phyloP scores from a whole-genome alignment of 164 flowering plant genomes.

The Echeveria elegans region DNA sequence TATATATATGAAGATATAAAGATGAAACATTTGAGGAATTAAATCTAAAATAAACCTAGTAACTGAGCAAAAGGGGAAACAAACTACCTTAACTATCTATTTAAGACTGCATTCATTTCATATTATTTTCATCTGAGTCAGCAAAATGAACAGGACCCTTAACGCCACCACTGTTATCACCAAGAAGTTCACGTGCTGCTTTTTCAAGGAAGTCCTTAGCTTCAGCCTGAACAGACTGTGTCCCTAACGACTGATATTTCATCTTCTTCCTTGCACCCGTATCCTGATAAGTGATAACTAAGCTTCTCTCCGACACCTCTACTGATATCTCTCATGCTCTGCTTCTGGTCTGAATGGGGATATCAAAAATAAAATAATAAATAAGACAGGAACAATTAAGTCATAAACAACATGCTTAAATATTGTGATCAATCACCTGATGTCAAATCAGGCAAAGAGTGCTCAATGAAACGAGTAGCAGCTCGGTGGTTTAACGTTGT shows the following conservation, averaged over 20 bases:
- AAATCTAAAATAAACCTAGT: no score
- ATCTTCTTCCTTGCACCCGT: conserved; percentile 52
- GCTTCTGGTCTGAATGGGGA: conserved; percentile 53
- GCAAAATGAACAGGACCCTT: conserved; percentile 56
- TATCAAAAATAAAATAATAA: background rate
- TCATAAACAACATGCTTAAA: background rate
- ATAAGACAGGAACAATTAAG: background rate
- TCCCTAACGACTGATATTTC: conserved; percentile 48
- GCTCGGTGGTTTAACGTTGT: conserved; percentile 65
- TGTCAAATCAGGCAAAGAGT: conserved; percentile 87
- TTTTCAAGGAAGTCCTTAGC: conserved; percentile 89
- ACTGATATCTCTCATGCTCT: conserved; percentile 63
- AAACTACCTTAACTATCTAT: background rate
- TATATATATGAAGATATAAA: no score
- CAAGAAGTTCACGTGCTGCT: conserved; percentile 75
- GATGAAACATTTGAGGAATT: no score
- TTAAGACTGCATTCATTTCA: background rate
- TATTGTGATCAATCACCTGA: conserved; percentile 36
- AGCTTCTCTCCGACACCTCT: conserved; percentile 36
- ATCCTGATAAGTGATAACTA: conserved; percentile 26
- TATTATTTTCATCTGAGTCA: background rate
- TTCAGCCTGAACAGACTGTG: conserved; percentile 54
- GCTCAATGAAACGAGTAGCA: conserved; percentile 90
- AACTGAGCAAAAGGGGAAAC: background rate
- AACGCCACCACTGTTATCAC: conserved; percentile 37